Base-by-base conservation (phyloP, 768 basidiomycete species). In the Clavulina sp. region DNA sequence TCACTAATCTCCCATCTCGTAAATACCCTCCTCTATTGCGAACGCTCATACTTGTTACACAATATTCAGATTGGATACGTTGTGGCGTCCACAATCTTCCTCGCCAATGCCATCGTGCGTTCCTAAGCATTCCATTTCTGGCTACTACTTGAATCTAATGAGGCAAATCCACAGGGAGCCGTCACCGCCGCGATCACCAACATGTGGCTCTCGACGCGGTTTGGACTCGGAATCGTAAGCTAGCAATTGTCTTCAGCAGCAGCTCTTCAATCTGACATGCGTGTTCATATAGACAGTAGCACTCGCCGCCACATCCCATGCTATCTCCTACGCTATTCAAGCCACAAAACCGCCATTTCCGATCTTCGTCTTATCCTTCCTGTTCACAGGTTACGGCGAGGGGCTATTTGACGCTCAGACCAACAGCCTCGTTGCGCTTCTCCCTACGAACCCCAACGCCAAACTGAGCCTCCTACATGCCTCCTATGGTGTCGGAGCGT, bases 401-500 rank as follows among this genome's bases (percentile, higher is more conserved):
- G 64, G 75, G 33, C 30, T 54, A 32, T 56, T 81, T 77, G 77
- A 83, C 54, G 80, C 81, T 0, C 80, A 81, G 64, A 73, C 80
- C 1, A 81, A 81, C 58, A 78, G 76, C 5, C 84, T 73, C 54
- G 74, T 84, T 13, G 80, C 78, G 3, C 70, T 67, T 40, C 63
- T 82, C 4, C 70, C 70, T 54, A 64, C 71, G n/a, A 71, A 77
- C 41, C 61, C 76, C 0, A 72, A 76, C 52, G 60, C 65, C 0
- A 84, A 82, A 60, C 81, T 86, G 78, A 76, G 81, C 4, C 41
- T 84, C 16, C 59, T 82, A 16, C 77, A 81, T 57, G 77, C 78
- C 5, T 68, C 72, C 2, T 84, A 81, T 57, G 80, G 80, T 73
- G 57, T 66, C 18, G 75, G 75, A 1, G 76, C 73, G 1, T 66